These are phyloP conservation scores for Cyamopsis tetragonoloba DNA, from an alignment of 306 rosid genomes.

Conservation along the genomic window DNA sequence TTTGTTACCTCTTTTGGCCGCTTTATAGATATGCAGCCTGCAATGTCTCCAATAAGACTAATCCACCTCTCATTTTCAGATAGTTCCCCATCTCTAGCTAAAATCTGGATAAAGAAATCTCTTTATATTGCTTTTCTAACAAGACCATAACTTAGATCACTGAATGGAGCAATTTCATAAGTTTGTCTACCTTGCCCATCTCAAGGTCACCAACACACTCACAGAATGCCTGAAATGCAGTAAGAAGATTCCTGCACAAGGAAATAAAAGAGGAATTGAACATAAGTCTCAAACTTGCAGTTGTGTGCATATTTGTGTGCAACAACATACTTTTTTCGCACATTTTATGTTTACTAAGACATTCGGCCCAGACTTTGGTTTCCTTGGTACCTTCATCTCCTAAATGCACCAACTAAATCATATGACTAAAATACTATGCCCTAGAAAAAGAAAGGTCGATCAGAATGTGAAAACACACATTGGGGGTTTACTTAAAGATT, in stretches of 20 bases:
- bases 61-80: conserved; percentile 93
- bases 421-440: background rate
- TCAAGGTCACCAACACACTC: conserved; percentile 99
- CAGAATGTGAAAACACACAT: background rate
- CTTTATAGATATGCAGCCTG: conserved; percentile 88
- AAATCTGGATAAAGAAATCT: conserved; percentile 51
- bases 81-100: conserved; percentile 90
- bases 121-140: conserved; percentile 22
- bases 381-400: conserved; percentile 13
- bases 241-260: conserved; percentile 73
- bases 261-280: conserved; percentile 6
- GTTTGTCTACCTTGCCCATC: conserved; percentile 88
- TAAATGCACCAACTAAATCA: conserved; percentile 8
- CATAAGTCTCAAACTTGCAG: background rate
- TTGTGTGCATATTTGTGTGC: background rate
- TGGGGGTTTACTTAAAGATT: background rate
- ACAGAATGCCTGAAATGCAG: conserved; percentile 95
- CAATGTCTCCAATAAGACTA: conserved; percentile 83
- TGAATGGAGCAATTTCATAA: conserved; percentile 15
- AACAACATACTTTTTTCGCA: conserved; percentile 2
- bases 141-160: conserved; percentile 17
- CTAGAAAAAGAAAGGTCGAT: background rate
- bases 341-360: background rate
- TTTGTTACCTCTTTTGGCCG: conserved; percentile 90
- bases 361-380: background rate